Percentiles rank a stretch among this genome's conserved stretches.
These are phyloP conservation scores for Ogataea thermomethanolica DNA, from an alignment of 805 yeast genomes.

Conservation along the genomic window DNA sequence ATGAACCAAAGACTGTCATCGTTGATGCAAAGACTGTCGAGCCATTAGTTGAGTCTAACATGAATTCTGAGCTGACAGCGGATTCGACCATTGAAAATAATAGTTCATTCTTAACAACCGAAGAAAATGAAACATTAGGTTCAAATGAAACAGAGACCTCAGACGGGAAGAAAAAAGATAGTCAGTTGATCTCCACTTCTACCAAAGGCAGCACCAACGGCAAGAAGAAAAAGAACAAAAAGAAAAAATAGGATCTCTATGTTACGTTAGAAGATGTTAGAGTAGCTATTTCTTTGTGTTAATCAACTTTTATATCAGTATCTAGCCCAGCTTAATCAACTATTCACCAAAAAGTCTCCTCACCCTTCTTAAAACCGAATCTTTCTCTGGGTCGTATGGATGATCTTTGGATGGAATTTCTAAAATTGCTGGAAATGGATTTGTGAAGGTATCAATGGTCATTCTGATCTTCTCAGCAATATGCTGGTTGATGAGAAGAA, in stretches of 20 bases:
- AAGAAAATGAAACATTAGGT: neutral
- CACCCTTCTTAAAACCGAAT: slow-evolving; percentile 89
- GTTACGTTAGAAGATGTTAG: too few relatives aligned
- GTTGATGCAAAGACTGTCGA: too few relatives aligned
- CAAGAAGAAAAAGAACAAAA: slow-evolving; percentile 27
- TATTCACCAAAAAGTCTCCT: slow-evolving; percentile 93
- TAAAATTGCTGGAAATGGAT: slow-evolving; percentile 93
- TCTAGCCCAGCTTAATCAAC: neutral
- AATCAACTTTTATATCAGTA: slow-evolving; percentile 6
- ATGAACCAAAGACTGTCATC: too few relatives aligned
- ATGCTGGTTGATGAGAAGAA: slow-evolving; percentile 89
- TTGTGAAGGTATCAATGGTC: slow-evolving; percentile 75
- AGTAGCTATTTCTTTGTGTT: too few relatives aligned
- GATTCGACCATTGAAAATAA: too few relatives aligned
- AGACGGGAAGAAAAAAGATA: too few relatives aligned
- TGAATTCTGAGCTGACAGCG: too few relatives aligned
- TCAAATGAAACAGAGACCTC: neutral
- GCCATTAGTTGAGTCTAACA: too few relatives aligned
- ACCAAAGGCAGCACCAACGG: neutral
- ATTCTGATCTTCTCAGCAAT: slow-evolving; percentile 86
- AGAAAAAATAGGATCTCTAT: slow-evolving; percentile 22
- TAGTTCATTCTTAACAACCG: neutral
- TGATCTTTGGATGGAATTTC: slow-evolving; percentile 98
- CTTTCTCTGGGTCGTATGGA: slow-evolving; percentile 98
- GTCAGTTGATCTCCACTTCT: neutral